Base-by-base conservation (phyloP, 805 yeast species). In the Hanseniaspora thailandica region DNA sequence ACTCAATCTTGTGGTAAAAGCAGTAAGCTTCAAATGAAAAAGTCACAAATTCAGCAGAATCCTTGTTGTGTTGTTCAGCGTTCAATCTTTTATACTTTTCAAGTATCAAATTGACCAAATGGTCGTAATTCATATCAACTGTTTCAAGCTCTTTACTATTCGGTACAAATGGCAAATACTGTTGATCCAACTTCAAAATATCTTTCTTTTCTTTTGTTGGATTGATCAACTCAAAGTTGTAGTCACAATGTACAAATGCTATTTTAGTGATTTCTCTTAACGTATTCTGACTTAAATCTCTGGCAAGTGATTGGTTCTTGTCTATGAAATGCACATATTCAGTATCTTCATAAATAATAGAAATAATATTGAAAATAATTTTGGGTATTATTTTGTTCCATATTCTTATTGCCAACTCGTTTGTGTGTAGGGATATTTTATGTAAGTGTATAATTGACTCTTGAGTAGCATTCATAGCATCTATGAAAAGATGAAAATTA, bases 1-100 rank as follows among this genome's bases (percentile, higher is more conserved):
- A 65, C 48, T 63, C 68, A 35, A 64, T 59, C 34, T 63, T 59
- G 36, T 66, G 66, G 43, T 62, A 64, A 52, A 65, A 66, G 54
- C 67, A 66, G 53, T 66, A 66, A n/a, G 66, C 59, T 56, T 66
- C 69, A 57, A 65, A 66, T 15, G 67, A 63, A 22, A 66, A 41
- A 1, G 66, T 58, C 43, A 66, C 56, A 57, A 60, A 64, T 47
- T 64, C 68, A 1, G 68, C 68, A 55, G 65, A 63, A 15, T 33
- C 35, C 55, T 65, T 66, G 48, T 58, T 64, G 12, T 59, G 60
- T 1, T 64, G 61, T 4, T 60, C 57, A 8, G 57, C 57, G 13
- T 60, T 59, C 22, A 65, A 51, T 20, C 58, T 59, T 40, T 50
- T 56, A 28, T 62, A 61, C 31, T 63, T 62, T n/a, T 54, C 49